Conservation (phyloP, 2,329 filamentous ascomycete species). For the Hysterium pulicare region DNA sequence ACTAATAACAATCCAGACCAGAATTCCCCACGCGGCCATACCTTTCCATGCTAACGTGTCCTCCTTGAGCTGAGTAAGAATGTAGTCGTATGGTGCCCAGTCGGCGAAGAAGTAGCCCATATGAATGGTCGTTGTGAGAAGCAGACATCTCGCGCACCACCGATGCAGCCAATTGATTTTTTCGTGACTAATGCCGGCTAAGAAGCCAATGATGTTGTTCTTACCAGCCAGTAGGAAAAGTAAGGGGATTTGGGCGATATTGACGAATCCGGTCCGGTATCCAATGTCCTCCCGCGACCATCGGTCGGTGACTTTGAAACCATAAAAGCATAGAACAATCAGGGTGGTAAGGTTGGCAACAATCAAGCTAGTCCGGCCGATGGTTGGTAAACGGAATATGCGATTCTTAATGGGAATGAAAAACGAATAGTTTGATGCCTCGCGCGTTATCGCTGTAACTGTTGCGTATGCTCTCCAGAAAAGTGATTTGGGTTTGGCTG, state of each 20-base stretch:
- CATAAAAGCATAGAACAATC: conserved; percentile 56
- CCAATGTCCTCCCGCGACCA: conserved; percentile 56
- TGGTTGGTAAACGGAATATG: conserved; percentile 38
- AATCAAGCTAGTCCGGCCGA: conserved; percentile 40
- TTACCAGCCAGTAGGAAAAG: conserved; percentile 55
- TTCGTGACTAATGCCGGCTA: conserved; percentile 65
- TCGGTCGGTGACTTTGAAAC: conserved; percentile 48
- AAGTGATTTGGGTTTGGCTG: conserved; percentile 53
- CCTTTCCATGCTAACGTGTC: conserved; percentile 67
- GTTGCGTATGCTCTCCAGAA: conserved; percentile 51
- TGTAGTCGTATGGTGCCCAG: conserved; percentile 60
- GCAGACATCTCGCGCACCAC: conserved; percentile 67
- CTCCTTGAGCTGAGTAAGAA: conserved; percentile 56
- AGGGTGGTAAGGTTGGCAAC: conserved; percentile 49
- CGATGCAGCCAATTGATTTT: conserved; percentile 70
- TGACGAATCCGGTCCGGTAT: conserved; percentile 54
- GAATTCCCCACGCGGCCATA: conserved; percentile 61
- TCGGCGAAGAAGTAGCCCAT: conserved; percentile 66
- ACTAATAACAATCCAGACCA: conserved; percentile 64
- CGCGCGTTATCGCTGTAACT: conserved; percentile 52
- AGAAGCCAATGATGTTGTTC: conserved; percentile 57
- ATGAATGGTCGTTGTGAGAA: conserved; percentile 66
- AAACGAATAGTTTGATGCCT: conserved; percentile 50
- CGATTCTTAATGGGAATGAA: conserved; percentile 30
- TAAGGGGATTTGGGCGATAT: conserved; percentile 53